phyloP scores from a whole-genome alignment of 768 basidiomycete genomes.

The Auricularia sp. region DNA sequence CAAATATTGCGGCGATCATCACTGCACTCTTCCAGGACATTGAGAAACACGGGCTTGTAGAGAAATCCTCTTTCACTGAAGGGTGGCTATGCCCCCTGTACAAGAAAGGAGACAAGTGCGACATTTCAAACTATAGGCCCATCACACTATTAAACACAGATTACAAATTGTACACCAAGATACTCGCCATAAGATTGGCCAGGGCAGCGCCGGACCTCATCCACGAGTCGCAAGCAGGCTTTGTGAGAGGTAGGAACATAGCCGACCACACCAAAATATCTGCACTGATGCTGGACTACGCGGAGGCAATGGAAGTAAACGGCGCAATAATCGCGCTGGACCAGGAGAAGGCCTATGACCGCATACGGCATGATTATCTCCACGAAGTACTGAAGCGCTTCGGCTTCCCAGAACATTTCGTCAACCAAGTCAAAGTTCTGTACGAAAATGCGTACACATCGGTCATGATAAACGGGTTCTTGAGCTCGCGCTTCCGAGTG shows the following conservation, averaged over 20 bases:
- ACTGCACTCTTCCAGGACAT: conserved; percentile 38
- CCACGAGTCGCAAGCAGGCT: conserved; percentile 30
- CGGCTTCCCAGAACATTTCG: conserved; percentile 8
- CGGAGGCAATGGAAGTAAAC: conserved; percentile 7
- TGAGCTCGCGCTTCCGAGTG: conserved; percentile 17
- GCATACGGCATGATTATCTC: conserved; percentile 12
- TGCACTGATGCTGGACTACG: conserved; percentile 8
- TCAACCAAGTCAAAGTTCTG: conserved; percentile 17
- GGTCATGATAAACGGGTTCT: conserved; percentile 24
- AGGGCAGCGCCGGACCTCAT: conserved; percentile 12
- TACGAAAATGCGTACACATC: conserved; percentile 20
- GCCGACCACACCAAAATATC: conserved; percentile 22
- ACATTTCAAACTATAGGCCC: conserved; percentile 15
- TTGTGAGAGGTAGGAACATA: conserved; percentile 23
- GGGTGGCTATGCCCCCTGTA: conserved; percentile 30
- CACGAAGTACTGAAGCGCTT: conserved; percentile 4
- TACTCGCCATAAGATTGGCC: conserved; percentile 13
- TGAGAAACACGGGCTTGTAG: conserved; percentile 12
- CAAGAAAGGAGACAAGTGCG: conserved; percentile 22
- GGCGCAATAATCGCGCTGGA: conserved; percentile 11
- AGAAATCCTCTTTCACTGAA: conserved; percentile 11
- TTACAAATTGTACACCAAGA: conserved; percentile 24
- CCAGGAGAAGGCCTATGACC: conserved; percentile 15
- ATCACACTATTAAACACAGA: conserved; percentile 19
- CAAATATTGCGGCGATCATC: conserved; percentile 6